Evolutionary conservation across 805 yeast species (phyloP).

Genomic region (Spathaspora girioi): DNA sequence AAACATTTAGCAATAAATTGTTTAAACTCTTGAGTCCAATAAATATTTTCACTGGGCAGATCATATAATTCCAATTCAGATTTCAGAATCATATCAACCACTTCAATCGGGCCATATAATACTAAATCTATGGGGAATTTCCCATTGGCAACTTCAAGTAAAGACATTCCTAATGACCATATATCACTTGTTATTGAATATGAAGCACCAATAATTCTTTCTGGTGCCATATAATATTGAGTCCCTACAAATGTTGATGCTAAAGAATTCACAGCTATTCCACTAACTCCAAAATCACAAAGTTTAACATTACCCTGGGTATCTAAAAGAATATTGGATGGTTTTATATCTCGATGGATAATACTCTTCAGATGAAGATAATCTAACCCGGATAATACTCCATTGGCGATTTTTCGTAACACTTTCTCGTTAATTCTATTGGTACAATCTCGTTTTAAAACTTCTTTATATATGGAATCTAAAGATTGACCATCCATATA

Average conservation of each 20-base stretch:
- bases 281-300: constrained; percentile 97
- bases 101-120: constrained; percentile 69
- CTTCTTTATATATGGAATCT: constrained; percentile 84
- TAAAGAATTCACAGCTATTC: constrained; percentile 90
- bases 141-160: constrained; percentile 92
- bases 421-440: constrained; percentile 93
- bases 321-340: constrained; percentile 84
- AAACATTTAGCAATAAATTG: constrained; percentile 79
- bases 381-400: constrained; percentile 78
- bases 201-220: constrained; percentile 91
- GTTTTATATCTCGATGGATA: constrained; percentile 94
- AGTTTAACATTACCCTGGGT: constrained; percentile 77
- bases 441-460: constrained; percentile 57
- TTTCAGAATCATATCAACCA: constrained; percentile 74
- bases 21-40: constrained; percentile 80
- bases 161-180: constrained; percentile 83
- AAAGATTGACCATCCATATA: constrained; percentile 91
- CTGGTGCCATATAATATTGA: constrained; percentile 98
- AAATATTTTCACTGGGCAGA: constrained; percentile 68
- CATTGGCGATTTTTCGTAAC: constrained; percentile 83
- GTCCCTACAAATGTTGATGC: constrained; percentile 98
- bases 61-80: constrained; percentile 79
- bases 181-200: constrained; percentile 94
- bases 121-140: constrained; percentile 54
- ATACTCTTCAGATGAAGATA: constrained; percentile 85